Base-by-base conservation (phyloP, 805 yeast genomes). In the Pichia nanzhaoensis region DNA sequence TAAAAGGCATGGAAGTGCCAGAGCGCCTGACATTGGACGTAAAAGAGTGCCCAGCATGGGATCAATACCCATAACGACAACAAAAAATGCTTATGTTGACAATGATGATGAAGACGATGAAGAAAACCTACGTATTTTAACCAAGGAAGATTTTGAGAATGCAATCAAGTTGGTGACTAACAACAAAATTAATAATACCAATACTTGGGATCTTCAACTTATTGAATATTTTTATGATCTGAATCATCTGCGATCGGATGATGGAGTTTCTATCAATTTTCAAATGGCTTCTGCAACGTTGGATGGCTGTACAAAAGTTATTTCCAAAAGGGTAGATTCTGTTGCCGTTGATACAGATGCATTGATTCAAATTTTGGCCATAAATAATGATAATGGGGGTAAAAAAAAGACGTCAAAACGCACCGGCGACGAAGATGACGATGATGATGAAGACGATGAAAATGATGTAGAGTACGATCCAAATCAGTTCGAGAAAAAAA, bases 311-410 rank as follows among this genome's bases (percentile, higher is more conserved):
- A 74, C 73, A 37, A 74, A 73, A 57, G 69, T 74, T 31, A 69
- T 73, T 46, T 64, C 69, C 34, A 70, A 73, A 45, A 55, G 78
- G 47, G 73, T 74, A 13, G 80, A 74, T 50, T 68, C 74, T 4
- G 53, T 61, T 17, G 60, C 58, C 0, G 51, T 42, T 46, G 61
- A 43, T 57, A 60, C 56, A 42, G 63, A 59, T 51, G 67, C 65
- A 44, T 57, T 74, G 40, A 64, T 89, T 9, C 39, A 38, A 34
- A 20, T 31, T 83, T 85, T 62, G 95, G 95, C 3, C 64, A 86
- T 45, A 80, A 51, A 57, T 4, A 63, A 54, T 4, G 60, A 57
- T 5, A 51, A 50, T 14, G 51, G 46, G 9, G 53, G 41, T 3
- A 54, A 45, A 13, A 49, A 42, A 13, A 52, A 37, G 28, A 34